Evolutionary conservation across 169 alveolate species (phyloP).

Genomic region (Theileria sp.): DNA sequence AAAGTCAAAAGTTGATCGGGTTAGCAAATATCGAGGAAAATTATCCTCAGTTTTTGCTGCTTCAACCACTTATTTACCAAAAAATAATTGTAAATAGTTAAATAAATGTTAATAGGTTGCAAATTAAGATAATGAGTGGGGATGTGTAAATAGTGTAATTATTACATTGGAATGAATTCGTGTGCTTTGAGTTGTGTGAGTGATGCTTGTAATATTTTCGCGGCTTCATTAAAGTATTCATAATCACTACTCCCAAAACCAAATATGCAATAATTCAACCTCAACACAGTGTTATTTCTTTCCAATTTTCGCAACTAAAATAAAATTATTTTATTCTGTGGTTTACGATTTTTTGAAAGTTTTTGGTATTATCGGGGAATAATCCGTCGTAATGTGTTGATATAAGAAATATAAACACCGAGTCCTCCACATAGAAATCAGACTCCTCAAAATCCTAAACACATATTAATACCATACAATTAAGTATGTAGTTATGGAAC

Average conservation of each 20-base stretch:
- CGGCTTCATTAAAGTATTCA: conserved; percentile 68
- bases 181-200: conserved; percentile 64
- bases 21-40: too few species aligned
- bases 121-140: not conserved
- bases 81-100: too few species aligned
- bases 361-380: conserved; percentile 76
- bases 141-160: not conserved
- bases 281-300: conserved; percentile 33
- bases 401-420: conserved; percentile 64
- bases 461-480: not conserved
- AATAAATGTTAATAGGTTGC: too few species aligned
- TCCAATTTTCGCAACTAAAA: conserved; percentile 62
- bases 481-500: not conserved
- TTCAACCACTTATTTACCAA: too few species aligned
- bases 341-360: conserved; percentile 62
- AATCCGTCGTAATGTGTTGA: conserved; percentile 84
- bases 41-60: too few species aligned
- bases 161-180: conserved; percentile 29
- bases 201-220: conserved; percentile 57
- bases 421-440: conserved; percentile 5
- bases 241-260: conserved; percentile 78
- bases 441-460: conserved; percentile 41
- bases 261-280: conserved; percentile 63
- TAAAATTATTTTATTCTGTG: not conserved
- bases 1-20: too few species aligned